Percentiles rank a stretch among this genome's conserved stretches.
Conservation (phyloP, 129 eudicot species). For the Dittrichia graveolens region DNA sequence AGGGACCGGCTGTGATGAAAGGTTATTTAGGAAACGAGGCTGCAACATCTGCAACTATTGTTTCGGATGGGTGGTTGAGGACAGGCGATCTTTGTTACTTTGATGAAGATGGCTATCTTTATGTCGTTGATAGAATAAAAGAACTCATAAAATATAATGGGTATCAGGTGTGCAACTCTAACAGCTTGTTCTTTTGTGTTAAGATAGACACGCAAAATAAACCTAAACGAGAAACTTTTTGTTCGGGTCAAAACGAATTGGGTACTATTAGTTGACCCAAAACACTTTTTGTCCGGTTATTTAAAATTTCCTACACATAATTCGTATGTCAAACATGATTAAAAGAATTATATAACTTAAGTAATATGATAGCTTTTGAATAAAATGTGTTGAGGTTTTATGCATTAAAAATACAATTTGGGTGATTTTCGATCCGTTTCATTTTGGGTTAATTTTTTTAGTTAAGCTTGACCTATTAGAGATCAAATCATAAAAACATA, state of each 20-base stretch:
- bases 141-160: constrained; percentile 87
- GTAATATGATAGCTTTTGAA: not conserved
- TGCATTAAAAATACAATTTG: not conserved
- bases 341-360: not conserved
- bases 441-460: not conserved
- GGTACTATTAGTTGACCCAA: not conserved
- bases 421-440: not conserved
- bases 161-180: constrained; percentile 51
- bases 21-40: constrained; percentile 62
- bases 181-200: constrained; percentile 1
- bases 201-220: not conserved
- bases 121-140: constrained; percentile 66
- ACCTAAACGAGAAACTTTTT: not conserved
- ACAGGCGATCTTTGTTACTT: constrained; percentile 83
- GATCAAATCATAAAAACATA: not conserved
- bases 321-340: not conserved
- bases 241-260: not conserved
- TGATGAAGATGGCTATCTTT: constrained; percentile 66
- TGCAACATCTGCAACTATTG: constrained; percentile 58
- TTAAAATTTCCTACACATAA: not conserved
- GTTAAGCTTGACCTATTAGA: not conserved
- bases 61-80: constrained; percentile 66
- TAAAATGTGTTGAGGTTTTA: not conserved
- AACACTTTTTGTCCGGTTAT: not conserved
- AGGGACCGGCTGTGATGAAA: constrained; percentile 67